A percentile compares a stretch with the other conserved stretches of the same genome.
Evolutionary conservation across 331 rosid genomes (phyloP).

Genomic region (Dryas integrifolia): DNA sequence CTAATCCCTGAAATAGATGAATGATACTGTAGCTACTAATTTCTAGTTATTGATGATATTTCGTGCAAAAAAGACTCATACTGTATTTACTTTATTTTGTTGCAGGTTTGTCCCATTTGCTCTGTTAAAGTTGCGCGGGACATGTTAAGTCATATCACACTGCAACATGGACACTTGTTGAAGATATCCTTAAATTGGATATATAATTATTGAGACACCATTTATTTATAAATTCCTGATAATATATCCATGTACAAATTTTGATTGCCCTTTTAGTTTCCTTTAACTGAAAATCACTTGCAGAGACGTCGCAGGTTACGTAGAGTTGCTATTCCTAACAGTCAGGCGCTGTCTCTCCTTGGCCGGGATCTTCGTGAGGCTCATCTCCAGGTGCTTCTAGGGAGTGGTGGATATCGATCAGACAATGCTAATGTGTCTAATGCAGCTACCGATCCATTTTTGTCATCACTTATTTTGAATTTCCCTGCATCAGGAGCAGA

Average conservation of each 20-base stretch:
- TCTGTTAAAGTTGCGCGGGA: conserved; percentile 83
- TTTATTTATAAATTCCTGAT: neutral
- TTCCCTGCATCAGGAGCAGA: conserved; percentile 81
- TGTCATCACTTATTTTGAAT: conserved; percentile 84
- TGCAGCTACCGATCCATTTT: conserved; percentile 73
- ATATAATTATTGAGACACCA: neutral
- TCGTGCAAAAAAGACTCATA: conserved; percentile 24
- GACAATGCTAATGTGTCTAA: conserved; percentile 50
- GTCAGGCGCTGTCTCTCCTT: conserved; percentile 79
- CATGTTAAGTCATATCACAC: conserved; percentile 84
- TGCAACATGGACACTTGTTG: conserved; percentile 87
- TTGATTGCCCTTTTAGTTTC: conserved; percentile 19
- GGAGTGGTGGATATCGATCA: conserved; percentile 65
- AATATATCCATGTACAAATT: conserved; percentile 8
- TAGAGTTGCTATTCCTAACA: conserved; percentile 76
- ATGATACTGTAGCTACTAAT: neutral
- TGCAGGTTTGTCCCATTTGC: conserved; percentile 96
- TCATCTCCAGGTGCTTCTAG: conserved; percentile 87
- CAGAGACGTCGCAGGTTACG: conserved; percentile 89
- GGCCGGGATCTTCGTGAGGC: conserved; percentile 99
- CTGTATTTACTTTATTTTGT: conserved; percentile 23
- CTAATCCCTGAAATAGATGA: neutral
- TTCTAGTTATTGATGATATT: conserved; percentile 5
- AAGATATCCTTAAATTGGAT: conserved; percentile 70
- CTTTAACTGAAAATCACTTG: conserved; percentile 66